Conservation (phyloP, 345 rosid genomes). For the Microthlaspi erraticum region DNA sequence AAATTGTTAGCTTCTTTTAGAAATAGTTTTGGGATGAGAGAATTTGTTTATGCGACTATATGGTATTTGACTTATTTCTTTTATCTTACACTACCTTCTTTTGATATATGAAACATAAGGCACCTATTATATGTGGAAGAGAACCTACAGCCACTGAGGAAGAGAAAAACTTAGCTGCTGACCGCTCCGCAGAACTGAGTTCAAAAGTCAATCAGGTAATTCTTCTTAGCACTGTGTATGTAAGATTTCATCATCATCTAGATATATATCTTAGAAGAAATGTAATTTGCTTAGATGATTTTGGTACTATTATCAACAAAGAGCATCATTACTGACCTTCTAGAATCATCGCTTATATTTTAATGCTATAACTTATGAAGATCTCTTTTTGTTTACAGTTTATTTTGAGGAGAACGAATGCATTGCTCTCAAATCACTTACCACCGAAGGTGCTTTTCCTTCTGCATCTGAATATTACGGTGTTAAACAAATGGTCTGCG, state of each 20-base stretch:
- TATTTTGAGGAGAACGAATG: constrained; percentile 94
- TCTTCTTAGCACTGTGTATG: constrained; percentile 30
- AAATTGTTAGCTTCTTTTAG: background rate
- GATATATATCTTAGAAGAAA: background rate
- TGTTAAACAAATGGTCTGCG: background rate
- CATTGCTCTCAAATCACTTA: constrained; percentile 90
- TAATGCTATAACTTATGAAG: constrained; percentile 21
- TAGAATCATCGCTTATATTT: constrained; percentile 8
- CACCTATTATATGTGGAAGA: constrained; percentile 96
- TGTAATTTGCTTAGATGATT: constrained; percentile 28
- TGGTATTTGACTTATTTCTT: constrained; percentile 20
- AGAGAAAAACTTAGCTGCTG: constrained; percentile 76
- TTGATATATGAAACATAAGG: constrained; percentile 50
- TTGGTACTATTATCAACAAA: constrained; percentile 25
- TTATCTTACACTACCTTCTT: constrained; percentile 23
- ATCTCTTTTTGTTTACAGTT: constrained; percentile 62
- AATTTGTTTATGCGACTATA: constrained; percentile 15
- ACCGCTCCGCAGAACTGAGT: constrained; percentile 92
- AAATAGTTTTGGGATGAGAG: constrained; percentile 17
- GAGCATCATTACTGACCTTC: constrained; percentile 18
- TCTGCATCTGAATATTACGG: constrained; percentile 19
- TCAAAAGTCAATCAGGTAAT: constrained; percentile 94
- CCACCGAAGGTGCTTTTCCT: constrained; percentile 85
- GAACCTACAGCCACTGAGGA: constrained; percentile 90
- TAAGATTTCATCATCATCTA: constrained; percentile 10